Conservation (phyloP, 2,329 filamentous ascomycete genomes). For the Cytospora chrysosperma region DNA sequence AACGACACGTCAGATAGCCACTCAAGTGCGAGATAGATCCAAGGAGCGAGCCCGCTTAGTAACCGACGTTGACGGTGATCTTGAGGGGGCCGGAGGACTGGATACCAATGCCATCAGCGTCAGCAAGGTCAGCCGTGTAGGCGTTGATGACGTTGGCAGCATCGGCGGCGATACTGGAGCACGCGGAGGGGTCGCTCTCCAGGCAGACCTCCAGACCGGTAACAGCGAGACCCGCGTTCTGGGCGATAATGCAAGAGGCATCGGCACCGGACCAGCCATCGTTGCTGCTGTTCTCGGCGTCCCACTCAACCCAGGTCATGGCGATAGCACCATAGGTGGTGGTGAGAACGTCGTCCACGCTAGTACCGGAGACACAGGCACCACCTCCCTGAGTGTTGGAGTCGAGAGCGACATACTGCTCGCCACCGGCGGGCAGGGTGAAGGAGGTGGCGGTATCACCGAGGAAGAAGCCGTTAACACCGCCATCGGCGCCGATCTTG, state of each 20-base stretch:
- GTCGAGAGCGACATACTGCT: conserved; percentile 45
- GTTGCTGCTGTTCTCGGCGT: conserved; percentile 47
- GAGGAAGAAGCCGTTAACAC: conserved; percentile 49
- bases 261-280: conserved; percentile 50
- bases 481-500: conserved; percentile 49
- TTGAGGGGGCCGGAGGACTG: conserved; percentile 18
- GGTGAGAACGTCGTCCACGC: conserved; percentile 29
- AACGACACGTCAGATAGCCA: conserved; percentile 1
- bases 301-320: conserved; percentile 51
- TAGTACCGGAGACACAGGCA: conserved; percentile 38
- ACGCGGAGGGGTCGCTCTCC: conserved; percentile 26
- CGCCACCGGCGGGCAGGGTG: conserved; percentile 37
- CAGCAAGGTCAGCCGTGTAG: conserved; percentile 36
- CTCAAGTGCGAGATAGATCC: neutral
- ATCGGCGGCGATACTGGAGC: conserved; percentile 35
- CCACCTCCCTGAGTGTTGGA: conserved; percentile 49
- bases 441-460: conserved; percentile 40
- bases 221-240: conserved; percentile 37
- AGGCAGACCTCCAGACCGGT: conserved; percentile 42
- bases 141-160: conserved; percentile 34
- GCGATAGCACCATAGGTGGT: conserved; percentile 43
- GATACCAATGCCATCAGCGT: conserved; percentile 34
- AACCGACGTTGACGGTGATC: conserved; percentile 22
- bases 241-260: conserved; percentile 48
- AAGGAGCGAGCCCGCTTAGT: neutral